Evolutionary conservation across 1,284 basidiomycete genomes (phyloP).

Genomic region (Fereydounia khargensis): DNA sequence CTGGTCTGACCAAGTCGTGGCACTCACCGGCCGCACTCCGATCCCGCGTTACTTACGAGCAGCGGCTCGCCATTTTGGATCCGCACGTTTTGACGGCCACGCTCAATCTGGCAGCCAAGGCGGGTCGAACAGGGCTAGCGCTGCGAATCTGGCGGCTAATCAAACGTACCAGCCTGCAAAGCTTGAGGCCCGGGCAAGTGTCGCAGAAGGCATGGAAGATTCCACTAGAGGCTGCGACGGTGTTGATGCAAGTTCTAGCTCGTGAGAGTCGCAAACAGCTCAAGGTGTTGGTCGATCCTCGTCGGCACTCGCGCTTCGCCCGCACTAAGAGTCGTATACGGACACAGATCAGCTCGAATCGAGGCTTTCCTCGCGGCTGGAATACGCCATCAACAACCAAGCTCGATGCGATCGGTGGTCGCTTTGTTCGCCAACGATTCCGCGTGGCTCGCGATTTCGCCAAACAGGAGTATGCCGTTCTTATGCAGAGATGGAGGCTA

Average conservation of each 20-base stretch:
- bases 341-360: background rate
- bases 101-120: slow-evolving; percentile 32
- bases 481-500: slow-evolving; percentile 19
- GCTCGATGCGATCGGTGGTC: too few relatives aligned
- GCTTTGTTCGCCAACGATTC: too few relatives aligned
- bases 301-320: background rate
- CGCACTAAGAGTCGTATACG: too few relatives aligned
- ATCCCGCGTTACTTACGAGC: background rate
- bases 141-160: slow-evolving; percentile 41
- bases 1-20: too few relatives aligned
- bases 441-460: too few relatives aligned
- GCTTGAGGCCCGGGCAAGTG: slow-evolving; percentile 10
- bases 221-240: slow-evolving; percentile 26
- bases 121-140: slow-evolving; percentile 27
- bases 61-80: slow-evolving; percentile 20
- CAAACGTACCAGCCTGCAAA: slow-evolving; percentile 31
- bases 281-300: background rate
- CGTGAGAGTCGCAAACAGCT: slow-evolving; percentile 13
- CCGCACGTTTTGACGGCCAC: slow-evolving; percentile 31
- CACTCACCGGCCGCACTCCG: background rate
- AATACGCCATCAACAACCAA: too few relatives aligned
- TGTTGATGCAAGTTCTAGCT: slow-evolving; percentile 32
- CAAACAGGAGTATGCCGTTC: slow-evolving; percentile 15
- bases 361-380: slow-evolving; percentile 17
- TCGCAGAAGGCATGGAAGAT: slow-evolving; percentile 18